A percentile compares a stretch with the other conserved stretches of the same genome.
Conservation (phyloP, 106 monocot species). For the Alisma plantagoaquatica region DNA sequence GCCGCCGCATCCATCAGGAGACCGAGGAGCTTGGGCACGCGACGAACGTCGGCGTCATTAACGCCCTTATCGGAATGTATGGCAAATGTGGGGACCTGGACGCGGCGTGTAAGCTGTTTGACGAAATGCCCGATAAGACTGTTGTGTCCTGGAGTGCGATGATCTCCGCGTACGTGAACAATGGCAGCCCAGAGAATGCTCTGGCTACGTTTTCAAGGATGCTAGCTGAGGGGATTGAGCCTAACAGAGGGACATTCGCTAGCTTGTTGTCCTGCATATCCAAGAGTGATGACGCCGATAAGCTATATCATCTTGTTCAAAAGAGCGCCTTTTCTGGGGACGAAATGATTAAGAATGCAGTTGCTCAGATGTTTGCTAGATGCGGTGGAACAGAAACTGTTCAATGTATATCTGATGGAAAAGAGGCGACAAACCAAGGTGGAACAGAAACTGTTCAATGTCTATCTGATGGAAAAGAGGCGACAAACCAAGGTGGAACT, state of each 20-base stretch:
- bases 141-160: slow-evolving; percentile 1
- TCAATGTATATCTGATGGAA: too few species aligned
- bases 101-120: background rate
- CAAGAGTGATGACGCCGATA: background rate
- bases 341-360: background rate
- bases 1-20: background rate
- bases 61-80: background rate
- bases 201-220: slow-evolving; percentile 11
- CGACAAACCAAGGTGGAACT: too few species aligned
- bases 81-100: background rate
- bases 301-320: background rate
- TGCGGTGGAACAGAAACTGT: background rate
- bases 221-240: background rate
- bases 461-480: too few species aligned
- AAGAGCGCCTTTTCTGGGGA: background rate
- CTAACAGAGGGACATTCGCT: background rate
- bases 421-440: too few species aligned
- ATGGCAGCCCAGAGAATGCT: slow-evolving; percentile 22
- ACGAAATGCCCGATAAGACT: background rate
- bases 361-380: background rate
- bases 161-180: background rate
- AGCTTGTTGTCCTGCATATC: background rate
- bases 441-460: too few species aligned
- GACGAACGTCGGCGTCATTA: background rate
- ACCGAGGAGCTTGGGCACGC: background rate